Evolutionary conservation across 1,139 yeast genomes (phyloP).

Genomic region (Yamadazyma atmosphaerica): DNA sequence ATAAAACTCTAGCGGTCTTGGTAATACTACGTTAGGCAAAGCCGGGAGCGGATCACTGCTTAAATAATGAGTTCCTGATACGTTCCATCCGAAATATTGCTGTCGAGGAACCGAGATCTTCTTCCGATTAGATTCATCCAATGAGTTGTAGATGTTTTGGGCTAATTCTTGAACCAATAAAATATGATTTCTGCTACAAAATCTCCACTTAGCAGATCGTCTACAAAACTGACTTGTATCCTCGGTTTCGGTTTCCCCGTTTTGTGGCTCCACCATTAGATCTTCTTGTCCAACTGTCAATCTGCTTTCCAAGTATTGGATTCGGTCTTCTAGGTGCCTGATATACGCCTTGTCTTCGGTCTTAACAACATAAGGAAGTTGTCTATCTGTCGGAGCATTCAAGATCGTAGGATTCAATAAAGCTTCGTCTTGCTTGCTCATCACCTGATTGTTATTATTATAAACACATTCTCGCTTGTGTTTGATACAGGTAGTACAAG

Average conservation of each 20-base stretch:
- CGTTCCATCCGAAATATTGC: conserved; percentile 68
- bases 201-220: conserved; percentile 46
- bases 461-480: conserved; percentile 43
- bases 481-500: conserved; percentile 53
- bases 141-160: conserved; percentile 31
- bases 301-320: conserved; percentile 39
- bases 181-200: conserved; percentile 51
- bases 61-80: conserved; percentile 58
- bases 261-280: conserved; percentile 1
- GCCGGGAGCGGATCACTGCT: conserved; percentile 40
- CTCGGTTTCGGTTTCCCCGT: conserved; percentile 19
- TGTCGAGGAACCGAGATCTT: conserved; percentile 51
- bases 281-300: conserved; percentile 21
- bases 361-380: conserved; percentile 13
- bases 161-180: conserved; percentile 50
- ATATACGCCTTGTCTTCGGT: conserved; percentile 22
- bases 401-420: conserved; percentile 11
- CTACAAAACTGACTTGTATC: conserved; percentile 17
- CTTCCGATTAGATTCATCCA: conserved; percentile 38
- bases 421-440: not conserved
- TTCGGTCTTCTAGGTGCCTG: conserved; percentile 38
- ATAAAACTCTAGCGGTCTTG: conserved; percentile 17
- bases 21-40: conserved; percentile 24
- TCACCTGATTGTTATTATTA: conserved; percentile 8
- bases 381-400: conserved; percentile 12